phyloP scores from a whole-genome alignment of 306 rosid genomes.

The Oxytropis ochrocephala region DNA sequence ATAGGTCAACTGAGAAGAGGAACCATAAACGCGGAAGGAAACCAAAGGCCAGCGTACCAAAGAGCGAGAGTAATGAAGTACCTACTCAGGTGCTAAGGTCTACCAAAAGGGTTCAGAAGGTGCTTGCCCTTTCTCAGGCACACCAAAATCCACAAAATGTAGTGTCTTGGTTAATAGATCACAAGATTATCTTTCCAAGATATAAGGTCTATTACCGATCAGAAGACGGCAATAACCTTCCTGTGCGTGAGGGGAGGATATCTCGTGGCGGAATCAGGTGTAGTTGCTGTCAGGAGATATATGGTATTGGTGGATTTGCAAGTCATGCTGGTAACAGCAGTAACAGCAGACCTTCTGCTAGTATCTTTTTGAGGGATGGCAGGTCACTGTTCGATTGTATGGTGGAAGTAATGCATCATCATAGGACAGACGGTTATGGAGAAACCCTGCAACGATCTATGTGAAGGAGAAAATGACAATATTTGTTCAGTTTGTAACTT shows the following conservation, averaged over 20 bases:
- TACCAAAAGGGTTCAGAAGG: conserved; percentile 64
- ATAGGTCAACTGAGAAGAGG: conserved; percentile 13
- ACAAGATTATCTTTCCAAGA: conserved; percentile 40
- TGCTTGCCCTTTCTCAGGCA: conserved; percentile 27
- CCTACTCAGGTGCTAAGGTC: conserved; percentile 35
- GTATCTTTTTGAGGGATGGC: conserved; percentile 60
- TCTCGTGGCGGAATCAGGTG: conserved; percentile 71
- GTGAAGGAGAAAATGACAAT: conserved; percentile 52
- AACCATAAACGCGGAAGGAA: conserved; percentile 11
- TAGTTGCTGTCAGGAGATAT: conserved; percentile 52
- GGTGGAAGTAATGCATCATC: conserved; percentile 30
- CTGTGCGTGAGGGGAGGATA: conserved; percentile 47
- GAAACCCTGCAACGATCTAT: conserved; percentile 6
- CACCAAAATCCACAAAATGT: conserved; percentile 55
- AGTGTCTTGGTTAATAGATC: conserved; percentile 78
- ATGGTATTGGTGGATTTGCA: conserved; percentile 44
- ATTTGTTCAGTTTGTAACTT: conserved; percentile 71
- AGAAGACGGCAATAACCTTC: conserved; percentile 11
- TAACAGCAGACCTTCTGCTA: conserved; percentile 35
- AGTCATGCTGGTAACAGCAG: conserved; percentile 49
- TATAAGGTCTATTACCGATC: conserved; percentile 43
- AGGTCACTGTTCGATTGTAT: conserved; percentile 67
- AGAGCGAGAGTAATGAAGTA: conserved; percentile 14
- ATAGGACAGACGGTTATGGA: conserved; percentile 8
- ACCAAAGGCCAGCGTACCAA: conserved; percentile 22